These are phyloP conservation scores for Kwoniella mangroviensis DNA, from an alignment of 768 basidiomycete species.

Conservation along the genomic window DNA sequence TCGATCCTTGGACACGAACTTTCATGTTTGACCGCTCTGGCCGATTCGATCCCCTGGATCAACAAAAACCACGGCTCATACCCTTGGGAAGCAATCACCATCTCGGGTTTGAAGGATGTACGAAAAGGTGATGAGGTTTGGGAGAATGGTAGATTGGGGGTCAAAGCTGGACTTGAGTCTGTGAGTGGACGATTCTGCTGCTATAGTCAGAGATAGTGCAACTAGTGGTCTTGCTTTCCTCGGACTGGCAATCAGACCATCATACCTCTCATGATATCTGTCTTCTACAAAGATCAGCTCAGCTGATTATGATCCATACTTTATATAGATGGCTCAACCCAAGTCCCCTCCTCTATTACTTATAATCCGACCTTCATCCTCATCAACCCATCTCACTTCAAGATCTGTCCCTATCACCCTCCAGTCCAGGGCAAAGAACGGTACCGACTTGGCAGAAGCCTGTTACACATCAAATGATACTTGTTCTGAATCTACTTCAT, in stretches of 20 bases:
- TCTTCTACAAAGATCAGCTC: no score
- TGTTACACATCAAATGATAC: constrained; percentile 51
- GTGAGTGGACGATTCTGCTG: constrained; percentile 30
- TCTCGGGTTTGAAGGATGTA: constrained; percentile 44
- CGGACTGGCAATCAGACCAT: not conserved
- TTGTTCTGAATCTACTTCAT: constrained; percentile 44
- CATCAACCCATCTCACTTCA: constrained; percentile 15
- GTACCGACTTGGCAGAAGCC: constrained; percentile 23
- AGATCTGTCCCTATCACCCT: constrained; percentile 19
- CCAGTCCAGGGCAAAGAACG: constrained; percentile 8
- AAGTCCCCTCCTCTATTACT: constrained; percentile 51
- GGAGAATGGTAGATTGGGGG: constrained; percentile 43
- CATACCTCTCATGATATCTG: no score
- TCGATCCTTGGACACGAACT: constrained; percentile 45
- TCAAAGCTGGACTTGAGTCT: constrained; percentile 51
- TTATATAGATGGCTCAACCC: constrained; percentile 48
- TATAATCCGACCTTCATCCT: constrained; percentile 48
- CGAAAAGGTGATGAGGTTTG: constrained; percentile 39
- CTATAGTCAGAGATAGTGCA: not conserved
- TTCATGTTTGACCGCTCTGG: constrained; percentile 48
- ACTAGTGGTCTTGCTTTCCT: not conserved
- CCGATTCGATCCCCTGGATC: constrained; percentile 48
- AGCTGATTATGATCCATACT: no score
- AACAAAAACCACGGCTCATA: constrained; percentile 28
- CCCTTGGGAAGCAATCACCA: constrained; percentile 51